Evolutionary conservation across 179 eudicot genomes (phyloP), one percentile per base, ranked within the genome.

Genomic region (Spergularia azorica): DNA sequence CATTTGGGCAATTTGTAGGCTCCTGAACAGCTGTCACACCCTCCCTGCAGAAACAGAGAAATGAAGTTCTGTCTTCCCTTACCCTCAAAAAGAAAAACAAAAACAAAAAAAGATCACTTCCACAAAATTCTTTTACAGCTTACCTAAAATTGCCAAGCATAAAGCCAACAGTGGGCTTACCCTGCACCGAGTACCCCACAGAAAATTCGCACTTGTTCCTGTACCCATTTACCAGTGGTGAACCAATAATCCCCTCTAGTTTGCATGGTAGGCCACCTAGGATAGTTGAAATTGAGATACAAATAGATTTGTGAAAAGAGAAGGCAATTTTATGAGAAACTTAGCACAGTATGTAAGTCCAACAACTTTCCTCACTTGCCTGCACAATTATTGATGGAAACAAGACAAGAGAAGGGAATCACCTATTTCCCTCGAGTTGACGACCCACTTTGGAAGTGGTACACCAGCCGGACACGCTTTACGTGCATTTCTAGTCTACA

Each of bases 141-240:
- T 72, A 92, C 98, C 97, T 92, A 85, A 95, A 95, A 86, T 92
- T 95, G 56, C 98, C 98, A 58, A 92, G 97, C 90, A 89, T 82
- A 84, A 95, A 95, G 14, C 98, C 98, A 58, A 90, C 98, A 20
- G 96, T 92, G 71, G 86, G 87, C 80, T 88, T 92, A 10, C 93
- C 97, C 18, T 86, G 92, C 70, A 88, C 77, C 62, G 98, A 95
- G 80, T 87, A 85, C 71, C 97, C 98, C 76, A 91, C 93, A 51
- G 98, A 88, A 82, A 95, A 95, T 80, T 95, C 98, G 70, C 98
- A 95, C 90, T 95, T 95, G 88, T 95, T 95, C 56, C 98, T 94
- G 76, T 95, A 95, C 70, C 97, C 98, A 81, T 90, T 83, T 63
- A 91, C 81, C 65, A 91, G 80, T 7, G 98, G 97, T 50, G 98